Percentiles rank a stretch among this genome's conserved stretches.
These are phyloP conservation scores for Exutisphaerella laricina DNA, from an alignment of 2,329 filamentous ascomycete genomes.

Conservation along the genomic window DNA sequence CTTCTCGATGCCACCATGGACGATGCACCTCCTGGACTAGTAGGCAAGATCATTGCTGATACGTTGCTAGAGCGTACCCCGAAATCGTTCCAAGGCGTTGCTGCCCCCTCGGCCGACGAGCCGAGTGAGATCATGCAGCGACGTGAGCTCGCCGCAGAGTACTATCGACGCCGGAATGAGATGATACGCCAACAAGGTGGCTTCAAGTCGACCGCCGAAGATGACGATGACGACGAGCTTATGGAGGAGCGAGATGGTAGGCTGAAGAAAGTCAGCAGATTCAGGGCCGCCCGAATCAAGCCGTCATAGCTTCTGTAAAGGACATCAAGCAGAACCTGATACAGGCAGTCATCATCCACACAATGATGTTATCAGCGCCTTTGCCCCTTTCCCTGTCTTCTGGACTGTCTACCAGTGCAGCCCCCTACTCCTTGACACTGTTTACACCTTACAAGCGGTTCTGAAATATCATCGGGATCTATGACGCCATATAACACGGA, in stretches of 20 bases:
- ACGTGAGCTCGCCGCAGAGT: slow-evolving; percentile 74
- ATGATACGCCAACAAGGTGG: slow-evolving; percentile 80
- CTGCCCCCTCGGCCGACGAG: slow-evolving; percentile 36
- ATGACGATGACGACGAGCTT: slow-evolving; percentile 61
- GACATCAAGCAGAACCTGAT: neutral
- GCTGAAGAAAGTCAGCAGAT: slow-evolving; percentile 36
- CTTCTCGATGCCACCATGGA: slow-evolving; percentile 6
- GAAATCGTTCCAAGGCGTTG: slow-evolving; percentile 9
- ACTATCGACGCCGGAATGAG: slow-evolving; percentile 73
- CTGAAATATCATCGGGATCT: too few relatives aligned
- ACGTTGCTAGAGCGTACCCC: slow-evolving; percentile 49
- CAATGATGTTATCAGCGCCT: neutral
- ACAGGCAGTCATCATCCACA: neutral
- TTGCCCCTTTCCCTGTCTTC: neutral
- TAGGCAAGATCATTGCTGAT: slow-evolving; percentile 40
- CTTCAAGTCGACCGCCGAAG: slow-evolving; percentile 56
- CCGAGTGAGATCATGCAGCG: slow-evolving; percentile 62
- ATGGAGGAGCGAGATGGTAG: slow-evolving; percentile 42
- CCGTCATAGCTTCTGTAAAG: slow-evolving; percentile 4
- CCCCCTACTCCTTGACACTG: slow-evolving; percentile 8
- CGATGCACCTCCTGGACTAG: slow-evolving; percentile 17
- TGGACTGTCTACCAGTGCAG: slow-evolving; percentile 15
- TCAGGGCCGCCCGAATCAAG: slow-evolving; percentile 34
- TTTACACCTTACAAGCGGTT: slow-evolving; percentile 13
- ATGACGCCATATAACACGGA: too few relatives aligned